These are phyloP conservation scores for Penicillium sumatraense DNA, from an alignment of 2,329 filamentous ascomycete species.

Conservation along the genomic window DNA sequence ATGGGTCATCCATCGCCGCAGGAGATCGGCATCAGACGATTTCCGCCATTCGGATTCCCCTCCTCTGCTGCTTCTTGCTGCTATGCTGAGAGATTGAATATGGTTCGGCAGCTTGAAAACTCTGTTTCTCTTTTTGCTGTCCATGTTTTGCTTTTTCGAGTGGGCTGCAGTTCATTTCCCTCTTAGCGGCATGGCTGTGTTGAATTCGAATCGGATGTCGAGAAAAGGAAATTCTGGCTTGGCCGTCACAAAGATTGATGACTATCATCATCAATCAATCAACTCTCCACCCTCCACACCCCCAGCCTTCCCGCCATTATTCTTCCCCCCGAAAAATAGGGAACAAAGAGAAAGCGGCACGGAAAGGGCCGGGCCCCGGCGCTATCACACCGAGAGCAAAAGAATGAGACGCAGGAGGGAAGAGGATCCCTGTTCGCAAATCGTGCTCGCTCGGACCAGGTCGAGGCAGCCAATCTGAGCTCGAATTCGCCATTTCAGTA, in stretches of 20 bases:
- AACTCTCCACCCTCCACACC: background rate
- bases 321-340: background rate
- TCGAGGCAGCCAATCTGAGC: constrained; percentile 23
- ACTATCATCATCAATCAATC: background rate
- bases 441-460: constrained; percentile 25
- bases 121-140: too few species aligned
- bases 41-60: constrained; percentile 17
- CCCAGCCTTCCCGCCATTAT: background rate
- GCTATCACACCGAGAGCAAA: constrained; percentile 19
- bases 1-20: constrained; percentile 26
- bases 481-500: constrained; percentile 17
- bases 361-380: constrained; percentile 42
- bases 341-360: constrained; percentile 34
- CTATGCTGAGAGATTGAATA: constrained; percentile 9
- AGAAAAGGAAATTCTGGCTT: background rate
- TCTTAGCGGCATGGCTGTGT: background rate
- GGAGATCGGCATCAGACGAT: constrained; percentile 32
- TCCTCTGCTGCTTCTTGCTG: constrained; percentile 1
- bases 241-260: background rate
- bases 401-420: constrained; percentile 19
- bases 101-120: constrained; percentile 17
- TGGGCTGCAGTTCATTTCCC: constrained; percentile 3
- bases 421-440: constrained; percentile 17
- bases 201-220: background rate
- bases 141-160: constrained; percentile 5